Evolutionary conservation across 345 rosid species (phyloP).

Genomic region (Passiflora organensis): DNA sequence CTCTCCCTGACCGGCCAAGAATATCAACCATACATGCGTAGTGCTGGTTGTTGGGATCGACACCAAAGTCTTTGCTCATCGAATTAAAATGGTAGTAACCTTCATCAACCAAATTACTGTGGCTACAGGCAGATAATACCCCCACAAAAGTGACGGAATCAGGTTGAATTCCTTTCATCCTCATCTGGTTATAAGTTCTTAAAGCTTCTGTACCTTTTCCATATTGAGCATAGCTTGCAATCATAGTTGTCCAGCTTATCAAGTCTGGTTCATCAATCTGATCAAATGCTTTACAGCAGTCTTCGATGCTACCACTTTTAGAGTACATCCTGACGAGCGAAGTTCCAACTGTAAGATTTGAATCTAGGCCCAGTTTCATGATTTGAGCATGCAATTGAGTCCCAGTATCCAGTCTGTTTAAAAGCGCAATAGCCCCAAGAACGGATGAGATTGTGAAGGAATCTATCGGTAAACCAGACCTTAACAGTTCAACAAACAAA

Average conservation of each 20-base stretch:
- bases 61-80: constrained; percentile 52
- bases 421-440: constrained; percentile 44
- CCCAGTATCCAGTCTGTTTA: constrained; percentile 39
- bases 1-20: constrained; percentile 71
- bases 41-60: constrained; percentile 56
- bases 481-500: constrained; percentile 37
- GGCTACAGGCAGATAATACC: constrained; percentile 65
- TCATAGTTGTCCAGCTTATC: constrained; percentile 65
- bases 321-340: constrained; percentile 58
- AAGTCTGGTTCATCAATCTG: constrained; percentile 37
- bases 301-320: constrained; percentile 35
- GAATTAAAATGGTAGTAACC: constrained; percentile 52
- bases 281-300: constrained; percentile 39
- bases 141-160: constrained; percentile 58
- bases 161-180: constrained; percentile 44
- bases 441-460: constrained; percentile 64
- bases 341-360: constrained; percentile 36
- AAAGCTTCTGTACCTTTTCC: constrained; percentile 46
- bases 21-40: constrained; percentile 78
- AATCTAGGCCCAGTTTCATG: constrained; percentile 49
- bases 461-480: constrained; percentile 40
- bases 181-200: constrained; percentile 42
- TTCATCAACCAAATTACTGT: constrained; percentile 60
- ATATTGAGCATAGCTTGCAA: constrained; percentile 46
- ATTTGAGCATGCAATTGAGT: constrained; percentile 39